Evolutionary conservation across 805 yeast species (phyloP), one percentile per base, ranked within the genome.

Genomic region (Blastobotrys muscicola): DNA sequence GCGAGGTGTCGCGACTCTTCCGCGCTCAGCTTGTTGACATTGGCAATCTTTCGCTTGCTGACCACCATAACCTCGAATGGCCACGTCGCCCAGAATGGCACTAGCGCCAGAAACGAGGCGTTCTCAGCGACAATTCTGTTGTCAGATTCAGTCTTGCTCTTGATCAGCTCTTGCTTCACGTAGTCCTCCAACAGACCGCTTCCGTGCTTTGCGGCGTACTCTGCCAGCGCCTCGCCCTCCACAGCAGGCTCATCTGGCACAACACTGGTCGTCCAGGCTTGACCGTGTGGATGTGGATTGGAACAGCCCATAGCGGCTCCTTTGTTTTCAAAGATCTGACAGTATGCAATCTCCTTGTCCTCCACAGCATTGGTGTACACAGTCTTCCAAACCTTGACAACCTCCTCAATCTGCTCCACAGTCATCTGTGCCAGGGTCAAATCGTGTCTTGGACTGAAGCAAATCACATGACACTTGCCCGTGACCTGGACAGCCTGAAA

Each of bases 71-170:
- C 76, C 61, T 82, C 87, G 57, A 80, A 82, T 11, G 90, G 90
- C 89, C 89, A 82, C 31, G 77, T 69, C 4, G 87, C 89, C 90
- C 90, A 82, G 58, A 76, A 82, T 43, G 89, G 89, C 13, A 82
- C 86, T 8, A 82, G 76, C 4, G 73, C 83, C 15, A 82, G 52
- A 51, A 82, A 82, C 3, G 77, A 66, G 45, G 75, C 83, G 56
- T 81, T 82, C 44, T 72, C 70, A 15, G 70, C 65, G 10, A 82
- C 79, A 31, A 78, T 51, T 45, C 89, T 71, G 44, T 66, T 64
- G 40, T 62, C 62, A 8, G 44, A 26, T 8, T 46, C 49, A 26
- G 43, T 48, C 26, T 37, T 37, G 48, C 74, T 74, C 33, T 66
- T 56, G 13, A 50, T 38, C 31, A 76, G 53, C 60, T 80, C 86